These are phyloP conservation scores for Mycosarcoma mackinlayi DNA, from an alignment of 1,284 basidiomycete genomes.

Conservation along the genomic window DNA sequence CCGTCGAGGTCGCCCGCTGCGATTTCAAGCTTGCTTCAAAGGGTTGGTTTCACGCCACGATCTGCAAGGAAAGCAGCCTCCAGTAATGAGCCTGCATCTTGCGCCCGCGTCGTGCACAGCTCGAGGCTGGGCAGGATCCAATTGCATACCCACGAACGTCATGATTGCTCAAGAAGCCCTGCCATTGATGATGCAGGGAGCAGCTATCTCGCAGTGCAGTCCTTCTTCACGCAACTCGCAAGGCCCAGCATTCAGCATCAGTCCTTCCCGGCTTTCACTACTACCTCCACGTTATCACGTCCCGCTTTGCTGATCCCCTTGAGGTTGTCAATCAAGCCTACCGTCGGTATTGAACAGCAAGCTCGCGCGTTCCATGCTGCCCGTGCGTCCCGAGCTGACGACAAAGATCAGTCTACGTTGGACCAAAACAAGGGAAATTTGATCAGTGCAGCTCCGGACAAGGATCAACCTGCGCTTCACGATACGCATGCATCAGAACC, in stretches of 20 bases:
- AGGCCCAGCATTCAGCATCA: neutral
- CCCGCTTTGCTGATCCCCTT: neutral
- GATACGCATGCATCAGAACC: neutral
- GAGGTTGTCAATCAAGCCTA: neutral
- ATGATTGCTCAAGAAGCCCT: too few relatives aligned
- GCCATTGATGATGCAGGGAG: constrained; percentile 1
- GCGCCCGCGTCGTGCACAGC: too few relatives aligned
- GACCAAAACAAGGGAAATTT: neutral
- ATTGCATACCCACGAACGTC: neutral
- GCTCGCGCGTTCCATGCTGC: constrained; percentile 23
- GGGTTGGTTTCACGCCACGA: neutral
- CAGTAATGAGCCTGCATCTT: neutral
- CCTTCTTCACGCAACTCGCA: constrained; percentile 20
- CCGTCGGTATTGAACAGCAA: constrained; percentile 7
- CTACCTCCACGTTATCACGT: neutral
- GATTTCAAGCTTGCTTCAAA: neutral
- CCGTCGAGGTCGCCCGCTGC: neutral
- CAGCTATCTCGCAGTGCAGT: constrained; percentile 31
- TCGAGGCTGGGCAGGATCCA: neutral
- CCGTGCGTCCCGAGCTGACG: constrained; percentile 1
- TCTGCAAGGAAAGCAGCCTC: neutral
- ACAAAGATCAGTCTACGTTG: neutral
- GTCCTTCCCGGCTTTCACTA: neutral
- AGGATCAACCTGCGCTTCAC: neutral
- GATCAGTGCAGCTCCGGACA: neutral